Evolutionary conservation across 2,329 filamentous ascomycete genomes (phyloP), one percentile per base, ranked within the genome.

Genomic region (Colletotrichum lentis): DNA sequence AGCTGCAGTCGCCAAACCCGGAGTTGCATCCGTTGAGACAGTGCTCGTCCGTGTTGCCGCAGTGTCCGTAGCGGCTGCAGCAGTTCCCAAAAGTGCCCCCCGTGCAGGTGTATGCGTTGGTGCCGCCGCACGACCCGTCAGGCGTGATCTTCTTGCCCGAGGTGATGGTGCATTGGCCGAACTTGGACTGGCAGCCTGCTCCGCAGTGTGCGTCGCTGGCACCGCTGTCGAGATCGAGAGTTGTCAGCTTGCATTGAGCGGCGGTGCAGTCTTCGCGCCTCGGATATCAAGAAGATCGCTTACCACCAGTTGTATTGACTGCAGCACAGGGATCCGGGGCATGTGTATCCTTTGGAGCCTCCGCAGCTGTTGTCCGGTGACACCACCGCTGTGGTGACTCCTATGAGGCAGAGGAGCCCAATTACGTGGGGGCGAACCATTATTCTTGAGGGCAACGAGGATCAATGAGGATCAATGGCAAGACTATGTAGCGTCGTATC

Each of bases 61-160:
- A 73, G 55, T 67, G 72, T 18, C 71, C 71, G 14, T 55, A 71
- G n/a, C 64, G 47, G 20, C 68, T 71, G 39, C 72, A 73, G 60
- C 72, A 73, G 58, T 41, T 59, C 3, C 69, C 69, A 31, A 64
- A 56, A 2, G 47, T 22, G 22, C 65, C 54, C 3, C 80, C 80
- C 37, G 75, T 71, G 68, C 82, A 83, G 22, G 80, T 82, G 69
- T 77, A 77, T 14, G 76, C 77, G 14, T 74, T 76, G 8, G 55
- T 64, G 47, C 78, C 80, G 20, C 80, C 81, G 62, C 81, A 83
- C 12, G 73, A 74, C 8, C 79, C 80, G 55, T 82, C 77, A 7
- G 76, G 71, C 0, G 41, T 64, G 35, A 68, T 44, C 43, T 56
- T 44, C 37, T 56, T 56, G 20, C 27, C 20, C 27, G 56, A 53